A percentile compares a stretch with the other conserved stretches of the same genome.
Evolutionary conservation across 2,329 filamentous ascomycete genomes (phyloP).

Genomic region (Rhynchosporium agropyri): DNA sequence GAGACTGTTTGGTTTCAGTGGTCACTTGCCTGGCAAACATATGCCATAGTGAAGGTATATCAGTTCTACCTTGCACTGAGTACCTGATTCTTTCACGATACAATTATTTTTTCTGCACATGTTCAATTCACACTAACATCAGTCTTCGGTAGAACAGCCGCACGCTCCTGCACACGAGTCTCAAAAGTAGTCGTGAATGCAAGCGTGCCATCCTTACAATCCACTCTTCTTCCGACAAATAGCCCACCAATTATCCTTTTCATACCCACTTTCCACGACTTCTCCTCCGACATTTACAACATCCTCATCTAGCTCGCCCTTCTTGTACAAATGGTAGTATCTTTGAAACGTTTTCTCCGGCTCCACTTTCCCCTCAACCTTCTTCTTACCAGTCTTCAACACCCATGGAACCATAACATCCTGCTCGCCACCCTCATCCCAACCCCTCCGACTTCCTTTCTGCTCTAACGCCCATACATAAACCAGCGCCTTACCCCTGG

Average conservation of each 20-base stretch:
- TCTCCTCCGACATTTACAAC: conserved; percentile 72
- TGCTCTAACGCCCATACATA: conserved; percentile 98
- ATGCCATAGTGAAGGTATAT: neutral
- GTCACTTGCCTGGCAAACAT: neutral
- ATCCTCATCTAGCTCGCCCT: conserved; percentile 84
- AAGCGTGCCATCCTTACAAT: too few species aligned
- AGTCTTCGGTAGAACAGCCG: neutral
- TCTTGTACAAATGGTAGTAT: conserved; percentile 91
- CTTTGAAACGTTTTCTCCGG: conserved; percentile 65
- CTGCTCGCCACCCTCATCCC: conserved; percentile 81
- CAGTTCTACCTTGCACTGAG: neutral
- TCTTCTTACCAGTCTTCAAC: conserved; percentile 50
- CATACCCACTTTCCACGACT: conserved; percentile 82
- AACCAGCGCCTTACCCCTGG: conserved; percentile 70
- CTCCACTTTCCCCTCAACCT: conserved; percentile 38
- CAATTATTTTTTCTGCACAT: neutral
- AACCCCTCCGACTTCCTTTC: conserved; percentile 80
- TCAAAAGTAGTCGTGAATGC: neutral
- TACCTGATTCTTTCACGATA: neutral
- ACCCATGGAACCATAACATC: conserved; percentile 98
- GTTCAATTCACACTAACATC: too few species aligned
- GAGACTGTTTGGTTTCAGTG: conserved; percentile 11
- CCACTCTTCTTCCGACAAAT: conserved; percentile 48
- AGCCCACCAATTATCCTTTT: conserved; percentile 98
- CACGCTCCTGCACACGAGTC: neutral